phyloP scores from a whole-genome alignment of 192 early-diverging fungal genomes.

The Backusella luteola region DNA sequence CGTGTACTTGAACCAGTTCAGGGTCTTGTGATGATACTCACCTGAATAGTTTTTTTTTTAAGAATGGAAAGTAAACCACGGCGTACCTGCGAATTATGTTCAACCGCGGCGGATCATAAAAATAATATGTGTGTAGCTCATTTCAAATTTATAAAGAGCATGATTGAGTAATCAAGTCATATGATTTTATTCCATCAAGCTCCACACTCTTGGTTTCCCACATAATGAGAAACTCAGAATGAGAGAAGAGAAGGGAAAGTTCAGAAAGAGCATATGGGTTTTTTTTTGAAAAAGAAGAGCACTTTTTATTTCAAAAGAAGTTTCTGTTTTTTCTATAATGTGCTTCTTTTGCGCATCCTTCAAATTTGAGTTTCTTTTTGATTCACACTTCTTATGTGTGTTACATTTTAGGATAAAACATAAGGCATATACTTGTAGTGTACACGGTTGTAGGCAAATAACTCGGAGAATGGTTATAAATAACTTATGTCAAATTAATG shows the following conservation, averaged over 20 bases:
- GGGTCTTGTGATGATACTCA: background rate
- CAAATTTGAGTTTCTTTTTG: background rate
- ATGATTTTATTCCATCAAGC: background rate
- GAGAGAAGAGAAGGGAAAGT: background rate
- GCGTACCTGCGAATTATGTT: background rate
- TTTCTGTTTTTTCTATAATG: background rate
- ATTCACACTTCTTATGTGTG: background rate
- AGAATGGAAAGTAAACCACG: constrained; percentile 3
- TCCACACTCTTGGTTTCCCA: background rate
- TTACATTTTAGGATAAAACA: background rate
- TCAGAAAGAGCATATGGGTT: background rate
- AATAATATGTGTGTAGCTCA: background rate
- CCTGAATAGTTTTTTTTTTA: background rate
- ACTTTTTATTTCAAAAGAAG: background rate
- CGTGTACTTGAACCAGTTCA: background rate
- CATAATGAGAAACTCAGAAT: background rate
- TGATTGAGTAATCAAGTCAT: background rate
- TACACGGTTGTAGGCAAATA: background rate
- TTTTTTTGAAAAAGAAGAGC: background rate
- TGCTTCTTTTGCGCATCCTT: background rate
- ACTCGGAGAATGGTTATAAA: background rate
- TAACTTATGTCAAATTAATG: constrained; percentile 6
- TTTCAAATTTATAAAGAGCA: background rate
- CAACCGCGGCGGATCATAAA: background rate
- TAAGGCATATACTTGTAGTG: background rate